Evolutionary conservation across 768 basidiomycete species (phyloP), one percentile per base, ranked within the genome.

Genomic region (Panaeolus papilionaceus): DNA sequence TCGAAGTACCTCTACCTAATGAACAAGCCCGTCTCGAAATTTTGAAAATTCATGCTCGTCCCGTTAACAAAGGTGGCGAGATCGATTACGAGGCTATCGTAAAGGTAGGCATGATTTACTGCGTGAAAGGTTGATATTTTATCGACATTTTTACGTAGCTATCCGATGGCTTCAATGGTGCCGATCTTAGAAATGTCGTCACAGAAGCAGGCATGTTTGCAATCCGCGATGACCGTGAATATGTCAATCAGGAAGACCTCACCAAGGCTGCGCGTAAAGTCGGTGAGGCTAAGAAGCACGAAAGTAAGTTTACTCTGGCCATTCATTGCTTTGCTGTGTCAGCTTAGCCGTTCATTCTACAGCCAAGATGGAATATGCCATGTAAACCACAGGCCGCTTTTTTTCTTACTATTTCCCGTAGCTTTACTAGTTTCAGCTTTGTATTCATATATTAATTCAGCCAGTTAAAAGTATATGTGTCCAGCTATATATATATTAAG

Each of bases 131-230:
- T 26, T 49, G n/a, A 23, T 23, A 11, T 49, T 7, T 26, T 23
- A 8, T 23, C 4, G 20, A 49, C 11, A 10, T 9, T 2, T 49
- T 20, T 23, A 20, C 20, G 8, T 68, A 92, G 92, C 86, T 97
- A 28, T 92, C 92, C 0, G 96, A 98, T 72, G 87, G 86, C 0
- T 98, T 98, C 83, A 99, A 98, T 76, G 98, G 98, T 64, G 98
- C 98, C 18, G 98, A 99, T 82, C 78, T 98, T 75, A 87, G 96
- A 61, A 99, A 99, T 76, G 93, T 98, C 26, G 89, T 96, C 49
- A 98, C 95, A 3, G 96, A 97, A 78, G 92, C 94, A 23, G 97
- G 97, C 54, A 97, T 99, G 95, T 99, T 98, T 75, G 98, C 98
- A 7, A 98, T 99, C 73, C 88, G 98, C 58, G 97, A 98, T 68